Evolutionary conservation across 2,329 filamentous ascomycete species (phyloP), one percentile per base, ranked within the genome.

Genomic region (Cadophora luteo-olivacea): DNA sequence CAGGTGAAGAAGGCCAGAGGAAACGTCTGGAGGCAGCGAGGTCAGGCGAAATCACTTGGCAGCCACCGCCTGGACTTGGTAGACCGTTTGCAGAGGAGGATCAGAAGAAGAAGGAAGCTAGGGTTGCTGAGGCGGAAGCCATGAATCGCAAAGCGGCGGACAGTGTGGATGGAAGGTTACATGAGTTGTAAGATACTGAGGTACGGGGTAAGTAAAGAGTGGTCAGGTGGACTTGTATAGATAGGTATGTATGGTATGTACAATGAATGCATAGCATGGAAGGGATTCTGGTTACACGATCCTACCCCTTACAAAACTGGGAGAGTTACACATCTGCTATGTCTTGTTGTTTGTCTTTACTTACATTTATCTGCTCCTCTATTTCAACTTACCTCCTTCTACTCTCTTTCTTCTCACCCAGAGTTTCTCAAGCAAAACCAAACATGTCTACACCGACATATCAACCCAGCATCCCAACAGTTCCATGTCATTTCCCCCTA

Each of bases 1-100:
- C 96, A 0, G 96, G 92, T 11, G 84, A 97, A 81, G 84, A 87
- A 64, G 96, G 96, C 48, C 90, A 94, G 77, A 80, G 84, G 75
- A 85, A 87, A 69, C 87, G 95, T 66, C 81, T 92, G 54, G 82
- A 83, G 51, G 86, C 86, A 55, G 92, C 93, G 1, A 77, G 82
- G 62, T 76, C 81, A 22, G 92, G 92, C 32, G 76, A 82, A 5
- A 84, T 92, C n/a, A 85, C 89, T 3, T 97, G 88, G 88, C 38
- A 79, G 36, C 88, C 83, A 48, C 66, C 75, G 1, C 58, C 61
- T 5, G 71, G 67, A 14, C 66, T 78, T 0, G 75, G 73, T 3
- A 51, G 65, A 8, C 76, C 75, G 19, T 45, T 64, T 12, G 41
- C 52, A 19, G 67, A 65, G n/a, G 66, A 67, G 25, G 61, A 67